Evolutionary conservation across 176 grass and related monocot species (phyloP), one percentile per base, ranked within the genome.

Genomic region (Areca catechu): DNA sequence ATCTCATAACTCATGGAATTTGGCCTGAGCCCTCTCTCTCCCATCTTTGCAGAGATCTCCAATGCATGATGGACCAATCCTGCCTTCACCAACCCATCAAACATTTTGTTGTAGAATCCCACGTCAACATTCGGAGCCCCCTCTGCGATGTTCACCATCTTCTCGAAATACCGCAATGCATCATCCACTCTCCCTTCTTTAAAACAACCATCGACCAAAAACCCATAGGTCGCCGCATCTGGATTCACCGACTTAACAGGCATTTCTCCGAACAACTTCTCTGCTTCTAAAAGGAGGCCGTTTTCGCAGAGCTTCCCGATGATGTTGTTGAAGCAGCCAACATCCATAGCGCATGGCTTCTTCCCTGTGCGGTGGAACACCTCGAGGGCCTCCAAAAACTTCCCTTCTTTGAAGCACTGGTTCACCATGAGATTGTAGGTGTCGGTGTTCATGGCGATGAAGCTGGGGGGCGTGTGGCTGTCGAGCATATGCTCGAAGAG

Each of bases 351-450:
- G 15, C 74, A 69, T 1, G 77, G 68, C 61, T 85, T 85, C 27
- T 51, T 75, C 15, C 73, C 73, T 63, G 72, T 63, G 0, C 71
- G 68, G 29, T 76, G 82, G 50, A 85, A 85, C 3, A 72, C 71
- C 62, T 79, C 66, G 37, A 85, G 76, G 4, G 82, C 76, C 29
- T 85, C 71, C 19, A 71, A 53, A 56, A 85, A 80, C 71, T 74
- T 85, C 20, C 71, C 82, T 61, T 85, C 82, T 24, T 68, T 80
- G 58, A 85, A 76, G 63, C 82, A 85, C 25, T 80, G 82, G 43
- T 85, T 85, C 50, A 85, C 76, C 82, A 85, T 80, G 10, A 85
- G 69, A 20, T 85, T 80, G 30, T 85, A 85, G 43, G 82, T 79
- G 30, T 72, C 82, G 0, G 82, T 79, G 1, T 85, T 85, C 22